phyloP scores from a whole-genome alignment of 768 basidiomycete species.

The Holtermanniella nyarrowii region DNA sequence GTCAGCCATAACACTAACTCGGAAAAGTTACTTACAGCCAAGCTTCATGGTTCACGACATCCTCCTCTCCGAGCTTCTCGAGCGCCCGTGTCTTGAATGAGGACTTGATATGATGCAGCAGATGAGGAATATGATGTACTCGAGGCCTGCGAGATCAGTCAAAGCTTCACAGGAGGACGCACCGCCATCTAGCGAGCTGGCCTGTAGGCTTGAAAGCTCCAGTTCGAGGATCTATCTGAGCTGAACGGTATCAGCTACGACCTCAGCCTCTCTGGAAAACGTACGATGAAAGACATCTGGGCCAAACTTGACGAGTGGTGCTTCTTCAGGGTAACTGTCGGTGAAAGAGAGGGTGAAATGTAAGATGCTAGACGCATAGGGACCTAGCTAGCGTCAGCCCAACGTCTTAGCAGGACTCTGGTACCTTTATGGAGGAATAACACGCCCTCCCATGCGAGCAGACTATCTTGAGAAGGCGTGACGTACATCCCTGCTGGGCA shows the following conservation, averaged over 20 bases:
- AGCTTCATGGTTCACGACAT: constrained; percentile 30
- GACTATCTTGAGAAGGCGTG: constrained; percentile 14
- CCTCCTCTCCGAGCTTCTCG: constrained; percentile 16
- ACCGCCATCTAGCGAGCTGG: constrained; percentile 19
- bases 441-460: constrained; percentile 25
- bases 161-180: constrained; percentile 1
- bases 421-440: constrained; percentile 32
- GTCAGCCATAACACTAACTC: neutral
- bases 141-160: constrained; percentile 12
- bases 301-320: constrained; percentile 21
- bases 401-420: constrained; percentile 5
- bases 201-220: constrained; percentile 26
- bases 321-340: constrained; percentile 9
- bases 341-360: constrained; percentile 24
- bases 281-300: constrained; percentile 34
- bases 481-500: constrained; percentile 30
- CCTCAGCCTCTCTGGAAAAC: constrained; percentile 4
- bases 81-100: constrained; percentile 20
- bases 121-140: constrained; percentile 23
- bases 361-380: constrained; percentile 26
- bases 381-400: constrained; percentile 10
- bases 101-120: constrained; percentile 19
- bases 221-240: constrained; percentile 29
- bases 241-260: constrained; percentile 6
- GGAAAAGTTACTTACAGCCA: constrained; percentile 22